Base-by-base conservation (phyloP, 441 rosid species). In the Raphanus hybrid region DNA sequence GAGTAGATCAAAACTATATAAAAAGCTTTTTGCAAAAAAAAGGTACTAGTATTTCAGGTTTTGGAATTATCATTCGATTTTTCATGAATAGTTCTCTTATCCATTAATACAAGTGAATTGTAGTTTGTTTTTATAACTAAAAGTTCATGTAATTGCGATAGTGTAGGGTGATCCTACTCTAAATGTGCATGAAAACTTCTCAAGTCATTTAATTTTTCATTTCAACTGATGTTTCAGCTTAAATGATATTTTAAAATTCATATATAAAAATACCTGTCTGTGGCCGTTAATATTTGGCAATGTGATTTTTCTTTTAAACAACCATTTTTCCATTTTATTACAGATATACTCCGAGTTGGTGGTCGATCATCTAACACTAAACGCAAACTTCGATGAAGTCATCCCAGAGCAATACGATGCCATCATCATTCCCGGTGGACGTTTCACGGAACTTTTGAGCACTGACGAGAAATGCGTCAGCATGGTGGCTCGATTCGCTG, bases 371-470 rank as follows among this genome's bases (percentile, higher is more conserved):
- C 76, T 85, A 75, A 79, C 79, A 9, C 82, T 87, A 70, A 85
- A 85, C 63, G 76, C 90, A 20, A 75, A 75, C 70, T 87, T 83
- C 54, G 74, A 85, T 11, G 83, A 80, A 9, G 82, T 84, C 39
- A 50, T 66, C 20, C 69, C 70, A 0, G 84, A 81, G 37, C 68
- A 79, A 62, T 87, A 87, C 50, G 88, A 87, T 50, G 77, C 82
- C 12, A 72, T 87, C 64, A 65, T 82, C 5, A 14, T 87, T 58
- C 90, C 87, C 1, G 87, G 90, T 3, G 88, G 90, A 12, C 82
- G 87, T 58, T 84, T 81, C 78, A 74, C 85, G 0, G 86, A 87
- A 32, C 78, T 77, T 35, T 66, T 87, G 23, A 84, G 84, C 39
- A 64, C 81, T 0, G 83, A 87, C 10, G 83, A 82, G 58, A 76